Conservation (phyloP, 495 filamentous ascomycete genomes). For the Neurospora discreta region DNA sequence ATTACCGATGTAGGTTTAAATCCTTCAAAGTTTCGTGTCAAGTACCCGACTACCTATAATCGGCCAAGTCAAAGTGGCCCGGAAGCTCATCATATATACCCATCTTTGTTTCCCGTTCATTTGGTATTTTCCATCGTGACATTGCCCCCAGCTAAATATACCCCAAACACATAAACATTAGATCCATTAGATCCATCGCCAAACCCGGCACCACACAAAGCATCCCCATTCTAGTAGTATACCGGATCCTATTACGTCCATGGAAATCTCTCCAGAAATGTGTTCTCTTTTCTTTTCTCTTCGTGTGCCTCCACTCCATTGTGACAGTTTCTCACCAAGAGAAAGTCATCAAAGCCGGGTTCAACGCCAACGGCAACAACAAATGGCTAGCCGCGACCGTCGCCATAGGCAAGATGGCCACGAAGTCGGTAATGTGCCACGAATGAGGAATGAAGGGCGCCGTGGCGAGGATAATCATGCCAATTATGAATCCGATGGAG, state of each 20-base stretch:
- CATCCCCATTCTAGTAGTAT: background rate
- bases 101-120: too few relatives aligned
- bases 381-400: conserved; percentile 60
- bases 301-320: background rate
- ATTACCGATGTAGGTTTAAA: too few relatives aligned
- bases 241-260: background rate
- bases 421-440: conserved; percentile 66
- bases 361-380: conserved; percentile 59
- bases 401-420: conserved; percentile 71
- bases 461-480: conserved; percentile 57
- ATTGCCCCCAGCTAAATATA: background rate
- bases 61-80: too few relatives aligned
- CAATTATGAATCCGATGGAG: conserved; percentile 46
- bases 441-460: conserved; percentile 51
- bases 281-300: too few relatives aligned
- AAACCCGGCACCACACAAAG: background rate
- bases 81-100: too few relatives aligned
- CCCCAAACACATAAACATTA: background rate
- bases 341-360: conserved; percentile 74
- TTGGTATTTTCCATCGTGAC: background rate
- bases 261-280: too few relatives aligned
- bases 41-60: too few relatives aligned
- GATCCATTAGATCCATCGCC: background rate
- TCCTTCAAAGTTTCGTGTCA: too few relatives aligned
- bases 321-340: conserved; percentile 40